Conservation (phyloP, 1,284 basidiomycete genomes). For the Puccinia coronata region DNA sequence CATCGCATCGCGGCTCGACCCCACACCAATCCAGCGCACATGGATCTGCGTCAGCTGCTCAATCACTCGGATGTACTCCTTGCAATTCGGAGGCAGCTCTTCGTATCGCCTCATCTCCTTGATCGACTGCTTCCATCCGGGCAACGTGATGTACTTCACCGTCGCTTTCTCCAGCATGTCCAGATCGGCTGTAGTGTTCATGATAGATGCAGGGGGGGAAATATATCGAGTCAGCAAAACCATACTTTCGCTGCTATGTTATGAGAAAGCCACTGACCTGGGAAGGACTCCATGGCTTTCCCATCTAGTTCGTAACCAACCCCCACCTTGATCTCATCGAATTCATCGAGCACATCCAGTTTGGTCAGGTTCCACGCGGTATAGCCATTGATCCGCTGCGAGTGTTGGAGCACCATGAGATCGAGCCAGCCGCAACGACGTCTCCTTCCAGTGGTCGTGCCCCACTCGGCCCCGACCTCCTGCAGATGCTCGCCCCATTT, state of each 20-base stretch:
- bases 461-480: conserved; percentile 59
- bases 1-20: conserved; percentile 81
- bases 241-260: neutral
- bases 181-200: conserved; percentile 70
- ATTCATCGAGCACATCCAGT: conserved; percentile 58
- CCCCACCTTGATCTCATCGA: conserved; percentile 58
- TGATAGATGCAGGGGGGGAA: neutral
- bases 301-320: conserved; percentile 57
- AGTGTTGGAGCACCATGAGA: conserved; percentile 59
- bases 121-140: conserved; percentile 89
- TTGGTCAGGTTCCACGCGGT: conserved; percentile 59
- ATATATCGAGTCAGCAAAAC: neutral
- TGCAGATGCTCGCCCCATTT: conserved; percentile 58
- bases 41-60: conserved; percentile 77
- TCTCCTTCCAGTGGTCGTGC: conserved; percentile 58
- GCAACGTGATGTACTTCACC: conserved; percentile 84
- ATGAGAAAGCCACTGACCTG: conserved; percentile 50
- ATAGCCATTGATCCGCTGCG: conserved; percentile 59
- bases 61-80: conserved; percentile 83
- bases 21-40: conserved; percentile 88
- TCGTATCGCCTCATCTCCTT: conserved; percentile 69
- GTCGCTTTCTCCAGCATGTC: conserved; percentile 77
- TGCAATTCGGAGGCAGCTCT: conserved; percentile 82
- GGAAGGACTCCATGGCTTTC: conserved; percentile 58
- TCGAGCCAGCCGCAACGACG: conserved; percentile 60